phyloP scores from a whole-genome alignment of 768 basidiomycete species.

The Dioszegia crocea region DNA sequence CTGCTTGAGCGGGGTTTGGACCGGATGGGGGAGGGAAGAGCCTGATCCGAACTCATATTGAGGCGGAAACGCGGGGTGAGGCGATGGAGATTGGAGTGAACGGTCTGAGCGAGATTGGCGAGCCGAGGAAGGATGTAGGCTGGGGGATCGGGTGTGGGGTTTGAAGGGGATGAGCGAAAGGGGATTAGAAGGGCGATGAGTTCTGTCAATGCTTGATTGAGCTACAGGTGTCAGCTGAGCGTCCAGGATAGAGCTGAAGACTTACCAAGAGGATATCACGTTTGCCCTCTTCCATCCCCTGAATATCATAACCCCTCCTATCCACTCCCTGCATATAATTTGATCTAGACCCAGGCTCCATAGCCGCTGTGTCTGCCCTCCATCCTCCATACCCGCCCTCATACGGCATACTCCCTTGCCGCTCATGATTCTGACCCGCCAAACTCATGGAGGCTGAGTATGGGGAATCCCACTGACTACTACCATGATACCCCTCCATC shows the following conservation, averaged over 20 bases:
- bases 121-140: constrained; percentile 19
- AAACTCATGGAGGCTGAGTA: neutral
- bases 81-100: constrained; percentile 14
- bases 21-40: neutral
- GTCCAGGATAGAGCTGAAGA: neutral
- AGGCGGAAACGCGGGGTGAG: neutral
- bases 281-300: neutral
- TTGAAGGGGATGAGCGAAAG: constrained; percentile 11
- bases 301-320: neutral
- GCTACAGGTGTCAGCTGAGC: constrained; percentile 9
- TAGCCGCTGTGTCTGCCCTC: too few species aligned
- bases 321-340: neutral
- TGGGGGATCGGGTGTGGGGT: constrained; percentile 14
- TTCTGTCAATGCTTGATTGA: constrained; percentile 20
- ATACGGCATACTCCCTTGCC: neutral
- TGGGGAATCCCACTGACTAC: neutral
- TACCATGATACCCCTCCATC: neutral
- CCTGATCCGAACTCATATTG: neutral
- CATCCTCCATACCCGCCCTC: neutral
- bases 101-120: constrained; percentile 13
- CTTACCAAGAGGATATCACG: neutral
- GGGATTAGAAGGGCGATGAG: constrained; percentile 22
- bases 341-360: neutral
- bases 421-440: neutral
- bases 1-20: neutral